Percentiles rank a stretch among this genome's conserved stretches.
These are phyloP conservation scores for Cystofilobasidium macerans DNA, from an alignment of 768 basidiomycete genomes.

Conservation along the genomic window DNA sequence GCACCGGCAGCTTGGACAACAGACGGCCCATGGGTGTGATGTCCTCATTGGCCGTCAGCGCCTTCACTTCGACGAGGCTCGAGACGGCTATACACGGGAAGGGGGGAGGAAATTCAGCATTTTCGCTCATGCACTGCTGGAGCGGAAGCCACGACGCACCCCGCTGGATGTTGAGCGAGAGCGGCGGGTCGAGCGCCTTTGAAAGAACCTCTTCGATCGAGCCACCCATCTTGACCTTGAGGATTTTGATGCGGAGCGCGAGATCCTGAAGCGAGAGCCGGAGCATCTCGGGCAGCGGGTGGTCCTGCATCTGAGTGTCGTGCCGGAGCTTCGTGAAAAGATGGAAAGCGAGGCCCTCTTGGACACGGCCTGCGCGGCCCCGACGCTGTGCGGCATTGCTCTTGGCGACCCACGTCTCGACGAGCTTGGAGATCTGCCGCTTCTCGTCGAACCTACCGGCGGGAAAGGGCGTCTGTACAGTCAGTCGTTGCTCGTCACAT, in stretches of 20 bases:
- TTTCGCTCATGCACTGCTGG: too few species aligned
- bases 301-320: constrained; percentile 68
- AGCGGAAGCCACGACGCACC: background rate
- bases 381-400: constrained; percentile 71
- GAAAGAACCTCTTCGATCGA: constrained; percentile 85
- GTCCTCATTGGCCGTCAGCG: constrained; percentile 71
- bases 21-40: constrained; percentile 89
- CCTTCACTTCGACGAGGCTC: constrained; percentile 68
- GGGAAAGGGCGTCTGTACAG: constrained; percentile 5
- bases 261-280: constrained; percentile 85
- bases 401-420: constrained; percentile 81
- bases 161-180: constrained; percentile 71
- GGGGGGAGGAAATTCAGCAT: background rate
- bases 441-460: constrained; percentile 78
- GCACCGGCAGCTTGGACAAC: constrained; percentile 66
- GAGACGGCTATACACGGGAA: constrained; percentile 52
- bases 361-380: constrained; percentile 73
- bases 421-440: constrained; percentile 78
- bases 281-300: constrained; percentile 90
- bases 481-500: background rate
- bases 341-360: constrained; percentile 81
- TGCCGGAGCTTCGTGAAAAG: constrained; percentile 80
- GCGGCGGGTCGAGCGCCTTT: constrained; percentile 78
- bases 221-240: constrained; percentile 71
- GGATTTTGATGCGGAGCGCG: constrained; percentile 62